Base-by-base conservation (phyloP, 169 alveolate species). In the Cryptosporidium muris region DNA sequence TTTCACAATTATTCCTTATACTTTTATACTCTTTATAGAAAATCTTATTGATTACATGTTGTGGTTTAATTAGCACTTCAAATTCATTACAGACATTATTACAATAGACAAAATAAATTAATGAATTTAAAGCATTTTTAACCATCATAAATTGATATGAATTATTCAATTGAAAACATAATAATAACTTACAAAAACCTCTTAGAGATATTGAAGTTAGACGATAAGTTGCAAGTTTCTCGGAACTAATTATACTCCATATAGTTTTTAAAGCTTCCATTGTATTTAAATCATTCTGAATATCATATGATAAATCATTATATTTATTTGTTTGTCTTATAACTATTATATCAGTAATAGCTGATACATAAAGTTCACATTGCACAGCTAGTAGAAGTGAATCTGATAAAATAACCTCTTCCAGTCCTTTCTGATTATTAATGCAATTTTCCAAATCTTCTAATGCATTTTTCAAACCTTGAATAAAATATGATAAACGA, bases 131-230 rank as follows among this genome's bases (percentile, higher is more conserved):
- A 8, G 60, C 60, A 12, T 74, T 63, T 37, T 34, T 54, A 7
- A 68, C 54, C 7, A 74, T 4, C 16, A 38, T 34, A 9, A 16
- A 1, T 4, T 60, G 40, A 1, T 64, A 16, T 34, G 37, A 5
- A 11, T 9, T 58, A 34, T 45, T 60, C 12, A 54, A 38, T n/a
- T 52, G 51, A 34, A 74, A 60, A 14, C 85, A 74, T 11, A 74
- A 63, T 12, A 74, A 43, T 14, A 74, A 43, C 49, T 68, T 74
- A 14, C 74, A 43, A 2, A 74, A 12, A 25, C 85, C 85, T 43
- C 85, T 74, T 2, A 74, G 53, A 14, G 85, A 56, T 25, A 74
- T 74, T 3, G 85, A 74, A 12, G 85, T 43, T 47, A 74, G 85
- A 16, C 85, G 40, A 49, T 74, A 49, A 6, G 85, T 74, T 16